phyloP scores from a whole-genome alignment of 352 stramenopile species.

The Pythium volutum region DNA sequence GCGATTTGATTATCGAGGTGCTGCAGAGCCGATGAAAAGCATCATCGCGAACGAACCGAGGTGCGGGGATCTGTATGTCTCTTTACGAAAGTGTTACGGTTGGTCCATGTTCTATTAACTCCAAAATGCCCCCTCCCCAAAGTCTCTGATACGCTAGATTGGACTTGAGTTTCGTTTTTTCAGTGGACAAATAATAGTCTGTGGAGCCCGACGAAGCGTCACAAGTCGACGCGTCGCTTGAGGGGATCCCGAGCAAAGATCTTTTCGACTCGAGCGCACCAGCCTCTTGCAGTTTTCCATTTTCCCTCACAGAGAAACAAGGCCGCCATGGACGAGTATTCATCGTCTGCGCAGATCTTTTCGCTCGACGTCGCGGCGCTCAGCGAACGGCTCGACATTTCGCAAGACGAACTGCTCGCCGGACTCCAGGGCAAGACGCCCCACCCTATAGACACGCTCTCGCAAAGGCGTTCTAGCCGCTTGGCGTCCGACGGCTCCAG shows the following conservation, averaged over 20 bases:
- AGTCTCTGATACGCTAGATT: too few species aligned
- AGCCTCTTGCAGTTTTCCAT: too few species aligned
- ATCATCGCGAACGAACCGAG: too few species aligned
- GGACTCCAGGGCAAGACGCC: background rate
- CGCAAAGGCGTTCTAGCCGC: background rate
- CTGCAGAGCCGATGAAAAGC: slow-evolving; percentile 71
- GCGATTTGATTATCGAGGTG: slow-evolving; percentile 88
- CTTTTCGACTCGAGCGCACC: too few species aligned
- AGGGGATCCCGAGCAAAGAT: background rate
- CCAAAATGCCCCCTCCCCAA: too few species aligned
- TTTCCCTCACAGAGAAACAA: too few species aligned
- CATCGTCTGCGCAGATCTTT: slow-evolving; percentile 17
- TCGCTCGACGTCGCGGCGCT: slow-evolving; percentile 22
- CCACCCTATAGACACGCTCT: background rate
- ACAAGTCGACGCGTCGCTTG: background rate
- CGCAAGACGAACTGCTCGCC: slow-evolving; percentile 15
- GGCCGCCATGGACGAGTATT: background rate
- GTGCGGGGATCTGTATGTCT: too few species aligned
- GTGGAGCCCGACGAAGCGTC: background rate
- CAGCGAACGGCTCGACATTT: slow-evolving; percentile 22
- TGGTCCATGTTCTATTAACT: background rate
- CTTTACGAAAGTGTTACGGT: background rate
- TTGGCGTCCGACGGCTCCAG: too few species aligned
- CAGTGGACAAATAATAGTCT: too few species aligned
- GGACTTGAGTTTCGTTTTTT: too few species aligned